Conservation (phyloP, 352 stramenopile genomes). For the Phytophthora fragariae region DNA sequence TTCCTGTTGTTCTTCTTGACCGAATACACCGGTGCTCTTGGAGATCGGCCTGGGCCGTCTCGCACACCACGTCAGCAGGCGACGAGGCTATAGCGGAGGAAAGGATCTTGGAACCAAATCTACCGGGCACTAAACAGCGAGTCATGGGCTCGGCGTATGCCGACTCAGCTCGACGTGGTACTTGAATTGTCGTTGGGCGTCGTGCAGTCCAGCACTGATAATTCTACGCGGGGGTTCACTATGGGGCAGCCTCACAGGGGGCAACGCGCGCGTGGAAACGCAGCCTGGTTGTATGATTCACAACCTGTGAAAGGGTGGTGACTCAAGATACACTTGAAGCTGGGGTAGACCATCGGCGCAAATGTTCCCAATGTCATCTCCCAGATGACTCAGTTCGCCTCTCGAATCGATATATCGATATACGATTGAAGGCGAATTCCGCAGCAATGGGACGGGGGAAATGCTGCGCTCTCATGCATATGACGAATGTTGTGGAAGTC, state of each 20-base stretch:
- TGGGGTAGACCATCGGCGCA: too few relatives aligned
- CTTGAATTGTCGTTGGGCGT: conserved; percentile 11
- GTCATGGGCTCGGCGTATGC: background rate
- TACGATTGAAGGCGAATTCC: too few relatives aligned
- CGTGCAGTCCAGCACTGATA: background rate
- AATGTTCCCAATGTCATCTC: too few relatives aligned
- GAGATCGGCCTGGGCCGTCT: background rate
- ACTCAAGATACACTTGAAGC: too few relatives aligned
- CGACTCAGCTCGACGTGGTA: conserved; percentile 2
- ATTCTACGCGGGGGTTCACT: background rate
- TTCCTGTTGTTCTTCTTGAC: background rate
- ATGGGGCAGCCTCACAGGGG: background rate
- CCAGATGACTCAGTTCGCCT: too few relatives aligned
- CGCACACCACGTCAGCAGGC: conserved; percentile 2
- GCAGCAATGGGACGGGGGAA: too few relatives aligned
- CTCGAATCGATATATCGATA: too few relatives aligned
- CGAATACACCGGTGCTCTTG: conserved; percentile 8
- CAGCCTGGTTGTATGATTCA: too few relatives aligned
- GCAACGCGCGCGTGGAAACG: background rate
- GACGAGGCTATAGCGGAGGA: background rate
- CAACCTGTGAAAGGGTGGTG: too few relatives aligned
- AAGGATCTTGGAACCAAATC: conserved; percentile 1
- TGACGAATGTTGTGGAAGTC: too few relatives aligned
- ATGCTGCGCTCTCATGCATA: too few relatives aligned
- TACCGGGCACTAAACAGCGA: background rate